These are phyloP conservation scores for Tuber melanosporum DNA, from an alignment of 495 filamentous ascomycete genomes.

Conservation along the genomic window DNA sequence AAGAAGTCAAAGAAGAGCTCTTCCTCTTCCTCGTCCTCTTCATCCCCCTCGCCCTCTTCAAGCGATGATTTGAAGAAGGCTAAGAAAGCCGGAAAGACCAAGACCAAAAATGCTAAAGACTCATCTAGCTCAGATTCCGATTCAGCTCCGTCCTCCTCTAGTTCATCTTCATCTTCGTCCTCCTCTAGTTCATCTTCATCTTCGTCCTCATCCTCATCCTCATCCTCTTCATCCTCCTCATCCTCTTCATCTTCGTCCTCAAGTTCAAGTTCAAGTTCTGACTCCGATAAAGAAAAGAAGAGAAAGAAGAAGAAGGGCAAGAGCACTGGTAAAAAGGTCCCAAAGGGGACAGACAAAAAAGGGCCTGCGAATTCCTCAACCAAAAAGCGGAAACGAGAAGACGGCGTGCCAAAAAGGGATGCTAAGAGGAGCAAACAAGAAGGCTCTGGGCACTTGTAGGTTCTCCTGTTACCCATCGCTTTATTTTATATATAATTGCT, in stretches of 20 bases:
- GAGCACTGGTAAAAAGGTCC: slow-evolving; percentile 19
- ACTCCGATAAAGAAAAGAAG: slow-evolving; percentile 27
- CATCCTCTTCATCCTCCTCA: slow-evolving; percentile 47
- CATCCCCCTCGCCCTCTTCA: slow-evolving; percentile 8
- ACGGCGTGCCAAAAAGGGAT: slow-evolving; percentile 48
- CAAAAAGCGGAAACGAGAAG: slow-evolving; percentile 45
- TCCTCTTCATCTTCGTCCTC: slow-evolving; percentile 45
- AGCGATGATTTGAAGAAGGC: slow-evolving; percentile 56
- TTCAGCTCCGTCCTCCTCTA: slow-evolving; percentile 38
- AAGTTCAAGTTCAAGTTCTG: slow-evolving; percentile 24
- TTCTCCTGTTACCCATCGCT: slow-evolving; percentile 29
- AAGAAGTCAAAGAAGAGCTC: not conserved
- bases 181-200: slow-evolving; percentile 40
- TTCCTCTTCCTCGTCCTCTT: slow-evolving; percentile 2
- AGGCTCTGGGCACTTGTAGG: slow-evolving; percentile 33
- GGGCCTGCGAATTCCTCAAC: slow-evolving; percentile 22
- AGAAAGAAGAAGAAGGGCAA: slow-evolving; percentile 42
- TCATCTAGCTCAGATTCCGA: slow-evolving; percentile 45
- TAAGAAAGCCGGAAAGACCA: slow-evolving; percentile 47
- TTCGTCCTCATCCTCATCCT: slow-evolving; percentile 46
- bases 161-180: slow-evolving; percentile 42
- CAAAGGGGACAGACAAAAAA: slow-evolving; percentile 17
- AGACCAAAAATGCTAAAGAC: slow-evolving; percentile 15
- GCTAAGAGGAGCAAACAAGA: slow-evolving; percentile 34
- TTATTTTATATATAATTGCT: slow-evolving; percentile 20